phyloP scores from a whole-genome alignment of 164 flowering plant genomes.

The Kalanchoe fedtschenkoi region DNA sequence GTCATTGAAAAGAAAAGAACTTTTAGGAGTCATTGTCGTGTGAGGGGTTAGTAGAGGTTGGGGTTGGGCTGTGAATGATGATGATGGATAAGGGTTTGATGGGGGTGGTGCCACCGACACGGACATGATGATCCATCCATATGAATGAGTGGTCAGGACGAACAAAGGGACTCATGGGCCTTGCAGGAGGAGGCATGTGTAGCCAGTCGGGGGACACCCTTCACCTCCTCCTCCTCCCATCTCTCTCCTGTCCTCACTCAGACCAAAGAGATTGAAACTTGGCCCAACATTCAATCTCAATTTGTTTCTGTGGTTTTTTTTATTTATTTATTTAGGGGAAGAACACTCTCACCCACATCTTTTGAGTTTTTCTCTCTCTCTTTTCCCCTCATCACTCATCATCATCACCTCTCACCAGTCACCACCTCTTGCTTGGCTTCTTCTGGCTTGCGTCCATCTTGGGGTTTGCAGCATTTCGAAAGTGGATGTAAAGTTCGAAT shows the following conservation, averaged over 20 bases:
- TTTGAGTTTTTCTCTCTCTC: background rate
- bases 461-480: background rate
- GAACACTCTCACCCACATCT: background rate
- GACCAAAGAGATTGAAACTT: background rate
- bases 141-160: background rate
- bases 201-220: background rate
- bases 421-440: background rate
- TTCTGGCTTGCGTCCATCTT: background rate
- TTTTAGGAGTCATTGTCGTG: background rate
- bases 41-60: background rate
- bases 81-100: conserved; percentile 9
- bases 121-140: conserved; percentile 13
- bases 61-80: background rate
- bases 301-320: background rate
- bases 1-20: background rate
- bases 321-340: background rate
- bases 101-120: conserved; percentile 17
- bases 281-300: background rate
- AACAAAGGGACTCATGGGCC: background rate
- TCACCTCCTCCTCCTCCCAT: background rate
- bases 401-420: too few species aligned
- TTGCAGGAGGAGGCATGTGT: background rate
- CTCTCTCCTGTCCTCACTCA: background rate
- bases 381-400: background rate
- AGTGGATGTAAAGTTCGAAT: background rate